phyloP scores from a whole-genome alignment of 768 basidiomycete genomes.

The Leucosporidium creatinivorum region DNA sequence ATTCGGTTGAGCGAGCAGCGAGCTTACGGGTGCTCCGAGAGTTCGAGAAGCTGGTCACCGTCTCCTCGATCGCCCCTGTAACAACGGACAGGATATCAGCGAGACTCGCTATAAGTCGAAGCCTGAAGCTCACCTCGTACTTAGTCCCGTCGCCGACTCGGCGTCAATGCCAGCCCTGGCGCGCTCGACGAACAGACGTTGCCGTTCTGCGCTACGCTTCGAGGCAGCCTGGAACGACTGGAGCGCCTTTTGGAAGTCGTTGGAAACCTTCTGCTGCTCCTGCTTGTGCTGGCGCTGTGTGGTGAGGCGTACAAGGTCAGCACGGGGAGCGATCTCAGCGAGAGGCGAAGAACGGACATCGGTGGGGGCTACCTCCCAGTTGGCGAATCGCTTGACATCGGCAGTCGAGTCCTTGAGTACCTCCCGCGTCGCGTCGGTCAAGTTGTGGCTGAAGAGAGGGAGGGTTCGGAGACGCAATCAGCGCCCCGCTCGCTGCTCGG shows the following conservation, averaged over 20 bases:
- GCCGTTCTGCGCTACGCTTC: constrained; percentile 78
- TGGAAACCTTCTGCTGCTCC: constrained; percentile 80
- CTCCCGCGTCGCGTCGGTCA: constrained; percentile 86
- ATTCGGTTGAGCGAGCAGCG: not conserved
- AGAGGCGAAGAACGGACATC: constrained; percentile 11
- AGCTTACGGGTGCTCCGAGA: constrained; percentile 37
- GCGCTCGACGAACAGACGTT: constrained; percentile 77
- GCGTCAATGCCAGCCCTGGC: constrained; percentile 80
- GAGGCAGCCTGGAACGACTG: constrained; percentile 88
- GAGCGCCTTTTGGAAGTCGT: constrained; percentile 82
- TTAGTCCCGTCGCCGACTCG: constrained; percentile 39
- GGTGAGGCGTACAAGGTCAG: constrained; percentile 44
- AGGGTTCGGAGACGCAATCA: not conserved
- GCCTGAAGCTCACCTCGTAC: not conserved
- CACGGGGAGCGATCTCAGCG: constrained; percentile 41
- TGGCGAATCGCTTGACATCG: constrained; percentile 80
- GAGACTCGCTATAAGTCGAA: too few relatives aligned
- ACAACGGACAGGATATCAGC: too few relatives aligned
- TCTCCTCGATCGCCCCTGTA: not conserved
- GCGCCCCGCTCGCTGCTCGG: not conserved
- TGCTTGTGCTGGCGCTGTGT: constrained; percentile 56
- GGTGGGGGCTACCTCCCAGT: constrained; percentile 48
- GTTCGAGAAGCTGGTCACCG: constrained; percentile 26
- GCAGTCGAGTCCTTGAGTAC: constrained; percentile 92
- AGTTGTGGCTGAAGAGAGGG: constrained; percentile 61